These are phyloP conservation scores for Withania somnifera DNA, from an alignment of 305 asterid genomes.

Conservation along the genomic window DNA sequence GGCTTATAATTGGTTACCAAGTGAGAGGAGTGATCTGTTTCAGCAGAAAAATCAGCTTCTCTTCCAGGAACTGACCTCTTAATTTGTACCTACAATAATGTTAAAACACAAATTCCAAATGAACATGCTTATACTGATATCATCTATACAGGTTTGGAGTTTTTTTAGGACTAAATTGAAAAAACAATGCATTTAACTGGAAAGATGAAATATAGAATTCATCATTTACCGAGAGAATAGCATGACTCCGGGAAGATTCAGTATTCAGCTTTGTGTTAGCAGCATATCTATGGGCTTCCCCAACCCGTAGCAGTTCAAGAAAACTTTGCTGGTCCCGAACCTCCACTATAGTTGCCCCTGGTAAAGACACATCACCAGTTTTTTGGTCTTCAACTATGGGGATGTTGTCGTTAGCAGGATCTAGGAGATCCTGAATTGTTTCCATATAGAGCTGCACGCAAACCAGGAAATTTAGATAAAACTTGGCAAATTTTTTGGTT, in stretches of 20 bases:
- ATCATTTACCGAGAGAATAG: conserved; percentile 77
- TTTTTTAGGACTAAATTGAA: background rate
- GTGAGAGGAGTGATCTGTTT: conserved; percentile 41
- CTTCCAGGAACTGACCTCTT: conserved; percentile 57
- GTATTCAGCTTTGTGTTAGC: conserved; percentile 96
- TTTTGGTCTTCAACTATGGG: conserved; percentile 89
- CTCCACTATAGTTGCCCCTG: conserved; percentile 89
- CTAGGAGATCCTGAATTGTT: conserved; percentile 83
- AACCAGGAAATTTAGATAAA: conserved; percentile 12
- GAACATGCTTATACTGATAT: background rate
- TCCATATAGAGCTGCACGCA: conserved; percentile 90
- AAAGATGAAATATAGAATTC: background rate
- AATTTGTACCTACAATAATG: conserved; percentile 64
- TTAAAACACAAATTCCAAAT: background rate
- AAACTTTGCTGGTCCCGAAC: conserved; percentile 79
- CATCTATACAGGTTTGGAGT: background rate
- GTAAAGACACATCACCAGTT: conserved; percentile 92
- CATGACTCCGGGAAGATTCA: conserved; percentile 99
- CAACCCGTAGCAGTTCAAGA: conserved; percentile 71
- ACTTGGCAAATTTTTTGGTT: conserved; percentile 6
- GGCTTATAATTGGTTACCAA: conserved; percentile 57
- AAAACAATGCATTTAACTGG: background rate
- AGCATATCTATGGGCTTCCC: conserved; percentile 95
- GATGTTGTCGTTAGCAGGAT: conserved; percentile 90
- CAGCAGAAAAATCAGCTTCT: conserved; percentile 46